Base-by-base conservation (phyloP, 106 monocot genomes). In the Amphibolis antarctica region DNA sequence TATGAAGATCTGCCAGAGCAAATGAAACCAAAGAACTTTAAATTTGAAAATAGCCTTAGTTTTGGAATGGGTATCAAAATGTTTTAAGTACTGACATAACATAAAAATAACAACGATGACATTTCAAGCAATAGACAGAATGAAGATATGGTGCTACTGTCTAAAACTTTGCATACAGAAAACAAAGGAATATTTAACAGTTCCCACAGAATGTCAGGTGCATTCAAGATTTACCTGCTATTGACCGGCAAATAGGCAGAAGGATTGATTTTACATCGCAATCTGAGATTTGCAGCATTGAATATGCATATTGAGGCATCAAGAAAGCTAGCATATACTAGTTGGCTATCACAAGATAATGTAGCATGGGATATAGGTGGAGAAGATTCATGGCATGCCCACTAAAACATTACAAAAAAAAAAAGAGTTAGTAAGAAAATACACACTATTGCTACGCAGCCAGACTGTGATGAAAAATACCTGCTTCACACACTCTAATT, bases 271-370 rank as follows among this genome's bases (percentile, higher is more conserved):
- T 81, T 74, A 49, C 92, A 92, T 45, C 72, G 65, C 27, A 86
- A 36, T 62, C 51, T 75, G 22, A 92, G 75, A 31, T 75, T 81
- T 48, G 60, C 63, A 23, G 84, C 76, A 64, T n/a, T 76, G 46
- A 92, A 86, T 67, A 92, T 54, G 57, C 69, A 72, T 1, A 92
- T 70, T n/a, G 77, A 81, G 15, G 79, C 83, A 75, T 92, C 86
- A 49, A 81, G 44, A 64, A 86, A 82, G 65, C 78, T 73, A 13
- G 66, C 84, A 71, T 77, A 92, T 47, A 92, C 56, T 64, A 84
- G 55, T 72, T 82, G 86, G 30, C 92, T 81, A 68, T 92, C 81
- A 47, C 92, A 92, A n/a, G 92, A 92, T 64, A 79, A 92, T 53
- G 78, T 80, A 19, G 92, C 92, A 60, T 85, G 82, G 17, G 92